Base-by-base conservation (phyloP, 2,329 filamentous ascomycete genomes). In the Diaporthe sp. region DNA sequence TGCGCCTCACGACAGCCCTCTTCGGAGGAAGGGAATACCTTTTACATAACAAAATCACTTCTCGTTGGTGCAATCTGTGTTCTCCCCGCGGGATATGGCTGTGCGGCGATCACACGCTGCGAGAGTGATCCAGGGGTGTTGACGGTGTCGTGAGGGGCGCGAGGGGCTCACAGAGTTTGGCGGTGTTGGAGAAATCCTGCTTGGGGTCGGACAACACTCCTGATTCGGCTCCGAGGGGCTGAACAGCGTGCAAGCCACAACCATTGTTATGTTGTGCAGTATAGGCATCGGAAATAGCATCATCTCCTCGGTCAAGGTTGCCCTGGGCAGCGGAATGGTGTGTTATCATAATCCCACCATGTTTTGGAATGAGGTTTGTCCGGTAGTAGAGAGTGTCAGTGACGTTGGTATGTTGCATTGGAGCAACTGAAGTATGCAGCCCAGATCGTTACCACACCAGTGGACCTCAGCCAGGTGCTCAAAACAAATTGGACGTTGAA, bases 21-120 rank as follows among this genome's bases (percentile, higher is more conserved):
- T 15, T 25, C 12, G 10, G 30, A 27, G 13, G 44, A 65, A 42
- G 63, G 63, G 32, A 5, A 39, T 53, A 68, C 10, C 9, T 27
- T 68, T 68, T 68, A 68, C 63, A 51, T 68, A 68, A 68, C 63
- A 22, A 9, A 39, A 68, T 53, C n/a, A 22, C 44, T 68, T 53
- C 25, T 30, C 6, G 63, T 68, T 68, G 63, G 63, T 68, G 47
- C 63, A 53, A 53, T 53, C 32, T 53, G 9, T 53, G 32, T 68
- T 39, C 22, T 30, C 32, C 63, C 63, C 39, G 63, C 47, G 63
- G 44, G n/a, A 30, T 39, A 68, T 68, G 63, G 63, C 63, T 68
- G 63, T 68, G 63, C 47, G 63, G 63, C 63, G 63, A 68, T 68
- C 63, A 68, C 63, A 68, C 63, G 63, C 63, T 68, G 47, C 47